Percentiles rank a stretch among this genome's conserved stretches.
Conservation (phyloP, 306 rosid species). For the Herpetospermum pedunculosum region DNA sequence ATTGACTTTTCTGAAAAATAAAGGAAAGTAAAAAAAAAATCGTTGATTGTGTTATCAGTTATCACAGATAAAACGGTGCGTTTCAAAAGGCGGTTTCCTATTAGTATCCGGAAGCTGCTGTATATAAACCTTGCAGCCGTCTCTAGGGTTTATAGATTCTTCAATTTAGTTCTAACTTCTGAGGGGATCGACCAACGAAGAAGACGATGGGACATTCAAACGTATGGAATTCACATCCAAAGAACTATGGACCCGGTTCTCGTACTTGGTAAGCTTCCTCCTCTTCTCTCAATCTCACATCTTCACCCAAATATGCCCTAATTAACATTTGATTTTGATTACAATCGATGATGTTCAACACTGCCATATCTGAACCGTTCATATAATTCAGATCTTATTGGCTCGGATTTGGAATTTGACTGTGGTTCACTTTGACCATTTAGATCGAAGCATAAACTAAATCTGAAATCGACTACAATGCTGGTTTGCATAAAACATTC, state of each 20-base stretch:
- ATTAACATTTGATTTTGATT: not conserved
- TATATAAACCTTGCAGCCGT: not conserved
- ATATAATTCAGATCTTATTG: not conserved
- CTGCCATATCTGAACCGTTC: not conserved
- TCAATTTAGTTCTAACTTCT: no score
- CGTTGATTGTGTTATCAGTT: no score
- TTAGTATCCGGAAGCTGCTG: no score
- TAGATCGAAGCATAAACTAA: no score
- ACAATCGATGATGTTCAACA: not conserved
- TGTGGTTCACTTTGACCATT: not conserved
- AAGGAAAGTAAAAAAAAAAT: no score
- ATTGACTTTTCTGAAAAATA: no score
- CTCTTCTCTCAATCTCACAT: not conserved
- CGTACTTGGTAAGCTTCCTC: slow-evolving; percentile 23
- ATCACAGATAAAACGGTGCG: no score
- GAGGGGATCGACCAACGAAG: not conserved
- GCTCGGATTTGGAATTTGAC: not conserved
- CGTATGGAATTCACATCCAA: slow-evolving; percentile 44
- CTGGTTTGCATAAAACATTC: not conserved
- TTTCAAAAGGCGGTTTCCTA: no score
- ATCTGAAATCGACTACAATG: not conserved
- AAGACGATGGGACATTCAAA: slow-evolving; percentile 38
- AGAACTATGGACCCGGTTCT: slow-evolving; percentile 47
- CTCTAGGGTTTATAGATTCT: not conserved
- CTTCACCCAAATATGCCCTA: not conserved